Evolutionary conservation across 352 stramenopile genomes (phyloP), one percentile per base, ranked within the genome.

Genomic region (Pythium pyrilobum): DNA sequence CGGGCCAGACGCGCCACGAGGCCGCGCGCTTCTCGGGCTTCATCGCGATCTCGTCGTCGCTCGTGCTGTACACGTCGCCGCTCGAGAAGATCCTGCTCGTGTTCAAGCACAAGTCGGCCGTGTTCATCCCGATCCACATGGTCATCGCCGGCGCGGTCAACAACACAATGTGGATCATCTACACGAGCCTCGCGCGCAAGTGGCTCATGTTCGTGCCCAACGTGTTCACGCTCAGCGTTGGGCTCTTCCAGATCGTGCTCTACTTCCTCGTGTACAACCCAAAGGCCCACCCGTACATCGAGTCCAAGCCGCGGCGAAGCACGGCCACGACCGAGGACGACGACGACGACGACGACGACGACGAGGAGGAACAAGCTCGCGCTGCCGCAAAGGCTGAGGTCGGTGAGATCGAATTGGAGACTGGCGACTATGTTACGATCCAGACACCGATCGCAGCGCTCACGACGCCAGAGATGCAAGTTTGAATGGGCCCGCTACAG

Each of bases 191-290:
- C 41, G 56, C 65, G 20, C 36, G 47, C 7, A 54, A 78, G 21
- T 74, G 59, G 72, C 74, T 83, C 40, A 56, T 82, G 28, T 73
- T 82, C 52, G 62, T 71, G 23, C 71, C 70, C 25, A 82, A 82
- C 43, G 48, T 67, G 8, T 13, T 62, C 57, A 33, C 74, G 66
- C 23, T 52, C 49, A 32, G 55, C 45, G 2, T 50, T 79, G 13
- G 69, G 52, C 7, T 75, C 21, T 34, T 48, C 0, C 70, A 79
- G 21, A 36, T 76, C 20, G 51, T 52, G 1, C 52, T 78, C 15
- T 78, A 77, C 18, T 43, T 43, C 55, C 47, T 71, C 52, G 46
- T 78, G 52, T 77, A 62, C 50, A 52, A 81, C 45, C 71, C 69
- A 16, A 81, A 63, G 33, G 73, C 69, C 23, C 56, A 67, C 9